phyloP scores from a whole-genome alignment of 148 eudicot species.

The Hydrangea macrophylla region DNA sequence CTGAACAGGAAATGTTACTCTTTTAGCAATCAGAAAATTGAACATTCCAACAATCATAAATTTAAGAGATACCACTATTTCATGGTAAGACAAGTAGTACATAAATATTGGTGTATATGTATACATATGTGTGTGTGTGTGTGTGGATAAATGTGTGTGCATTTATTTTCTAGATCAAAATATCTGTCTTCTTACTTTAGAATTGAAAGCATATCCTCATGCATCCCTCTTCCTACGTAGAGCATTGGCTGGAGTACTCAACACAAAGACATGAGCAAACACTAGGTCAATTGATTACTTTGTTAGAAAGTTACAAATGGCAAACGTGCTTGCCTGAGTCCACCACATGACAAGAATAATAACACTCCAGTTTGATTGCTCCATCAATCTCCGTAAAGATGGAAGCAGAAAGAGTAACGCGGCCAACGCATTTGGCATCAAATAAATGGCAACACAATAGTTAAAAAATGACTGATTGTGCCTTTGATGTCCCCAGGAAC shows the following conservation, averaged over 20 bases:
- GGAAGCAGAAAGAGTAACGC: constrained; percentile 76
- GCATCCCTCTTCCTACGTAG: constrained; percentile 98
- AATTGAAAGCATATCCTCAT: constrained; percentile 87
- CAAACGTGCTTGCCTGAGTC: constrained; percentile 76
- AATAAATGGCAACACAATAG: constrained; percentile 69
- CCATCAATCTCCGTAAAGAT: constrained; percentile 60
- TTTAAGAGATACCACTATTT: no score
- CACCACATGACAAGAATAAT: constrained; percentile 79
- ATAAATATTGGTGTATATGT: no score
- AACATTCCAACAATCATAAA: no score
- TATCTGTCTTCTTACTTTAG: constrained; percentile 60
- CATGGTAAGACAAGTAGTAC: no score
- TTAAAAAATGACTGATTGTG: constrained; percentile 51
- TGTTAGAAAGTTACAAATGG: constrained; percentile 2
- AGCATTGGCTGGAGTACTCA: constrained; percentile 85
- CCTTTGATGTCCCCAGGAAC: constrained; percentile 61
- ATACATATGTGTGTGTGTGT: no score
- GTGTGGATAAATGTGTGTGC: no score
- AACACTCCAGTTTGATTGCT: constrained; percentile 78
- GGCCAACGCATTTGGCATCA: constrained; percentile 74
- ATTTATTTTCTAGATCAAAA: no score
- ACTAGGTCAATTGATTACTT: neutral
- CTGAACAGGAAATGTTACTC: constrained; percentile 32
- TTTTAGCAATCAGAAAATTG: no score
- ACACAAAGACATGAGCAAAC: no score